A percentile compares a stretch with the other conserved stretches of the same genome.
phyloP scores from a whole-genome alignment of 2,329 filamentous ascomycete genomes.

The Leptodontidium sp. region DNA sequence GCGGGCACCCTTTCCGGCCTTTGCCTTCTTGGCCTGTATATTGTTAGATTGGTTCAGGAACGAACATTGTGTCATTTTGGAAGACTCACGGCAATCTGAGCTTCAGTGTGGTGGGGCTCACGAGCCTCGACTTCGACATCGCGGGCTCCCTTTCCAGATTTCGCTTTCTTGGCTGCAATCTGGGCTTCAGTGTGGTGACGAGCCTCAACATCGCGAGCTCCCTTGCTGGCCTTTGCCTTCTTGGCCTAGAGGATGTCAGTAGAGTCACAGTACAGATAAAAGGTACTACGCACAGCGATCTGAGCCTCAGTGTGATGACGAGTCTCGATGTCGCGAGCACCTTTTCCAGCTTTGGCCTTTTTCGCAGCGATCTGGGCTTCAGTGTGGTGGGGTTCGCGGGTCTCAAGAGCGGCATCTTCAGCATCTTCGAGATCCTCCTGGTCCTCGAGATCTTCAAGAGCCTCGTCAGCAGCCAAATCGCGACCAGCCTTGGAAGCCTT shows the following conservation, averaged over 20 bases:
- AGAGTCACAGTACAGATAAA: background rate
- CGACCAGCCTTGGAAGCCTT: slow-evolving; percentile 24
- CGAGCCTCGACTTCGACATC: slow-evolving; percentile 22
- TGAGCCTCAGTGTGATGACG: slow-evolving; percentile 37
- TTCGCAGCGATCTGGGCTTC: slow-evolving; percentile 37
- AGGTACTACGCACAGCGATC: slow-evolving; percentile 27
- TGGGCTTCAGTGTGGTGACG: background rate
- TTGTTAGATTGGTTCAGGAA: too few relatives aligned
- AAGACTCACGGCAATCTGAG: too few relatives aligned
- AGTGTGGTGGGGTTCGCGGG: slow-evolving; percentile 35
- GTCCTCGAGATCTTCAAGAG: slow-evolving; percentile 1
- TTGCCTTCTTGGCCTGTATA: slow-evolving; percentile 31
- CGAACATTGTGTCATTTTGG: too few relatives aligned
- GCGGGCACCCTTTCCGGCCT: slow-evolving; percentile 6
- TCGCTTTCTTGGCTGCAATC: background rate
- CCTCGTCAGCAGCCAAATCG: slow-evolving; percentile 24
- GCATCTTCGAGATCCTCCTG: slow-evolving; percentile 9
- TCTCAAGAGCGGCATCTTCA: slow-evolving; percentile 22
- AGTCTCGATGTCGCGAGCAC: slow-evolving; percentile 26
- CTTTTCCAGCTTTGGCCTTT: slow-evolving; percentile 13
- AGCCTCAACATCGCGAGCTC: background rate
- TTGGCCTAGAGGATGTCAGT: slow-evolving; percentile 24
- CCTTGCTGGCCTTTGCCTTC: slow-evolving; percentile 26
- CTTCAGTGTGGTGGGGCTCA: slow-evolving; percentile 1
- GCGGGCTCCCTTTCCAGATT: slow-evolving; percentile 12